Percentiles rank a stretch among this genome's conserved stretches.
Evolutionary conservation across 345 rosid species (phyloP).

Genomic region (Ceriops tagal): DNA sequence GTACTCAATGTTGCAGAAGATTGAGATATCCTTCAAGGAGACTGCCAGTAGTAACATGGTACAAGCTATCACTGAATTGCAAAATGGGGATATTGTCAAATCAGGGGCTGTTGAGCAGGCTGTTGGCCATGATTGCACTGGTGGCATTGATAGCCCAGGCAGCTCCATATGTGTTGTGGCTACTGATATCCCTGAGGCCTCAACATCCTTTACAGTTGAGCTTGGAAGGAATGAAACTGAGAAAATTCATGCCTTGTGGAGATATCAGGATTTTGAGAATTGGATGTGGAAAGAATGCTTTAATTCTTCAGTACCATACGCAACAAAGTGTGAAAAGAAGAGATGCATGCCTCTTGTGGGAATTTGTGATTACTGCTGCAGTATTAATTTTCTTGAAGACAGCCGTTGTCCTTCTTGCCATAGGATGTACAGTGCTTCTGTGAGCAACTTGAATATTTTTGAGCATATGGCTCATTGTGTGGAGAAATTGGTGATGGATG

Average conservation of each 20-base stretch:
- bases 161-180: constrained; percentile 36
- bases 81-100: constrained; percentile 22
- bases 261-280: constrained; percentile 69
- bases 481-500: constrained; percentile 20
- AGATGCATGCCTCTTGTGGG: constrained; percentile 43
- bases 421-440: constrained; percentile 28
- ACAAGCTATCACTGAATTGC: constrained; percentile 5
- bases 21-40: constrained; percentile 67
- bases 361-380: constrained; percentile 55
- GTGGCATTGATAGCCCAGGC: constrained; percentile 33
- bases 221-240: constrained; percentile 47
- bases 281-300: constrained; percentile 74
- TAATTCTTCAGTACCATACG: constrained; percentile 35
- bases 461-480: constrained; percentile 43
- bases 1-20: constrained; percentile 60
- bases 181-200: constrained; percentile 48
- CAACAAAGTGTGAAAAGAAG: constrained; percentile 57
- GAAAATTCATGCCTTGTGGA: constrained; percentile 43
- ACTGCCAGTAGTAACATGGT: constrained; percentile 39
- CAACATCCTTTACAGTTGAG: constrained; percentile 58
- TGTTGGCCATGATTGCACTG: constrained; percentile 14
- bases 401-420: constrained; percentile 52
- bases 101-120: constrained; percentile 26
- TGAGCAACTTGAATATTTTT: constrained; percentile 35
- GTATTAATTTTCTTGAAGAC: constrained; percentile 39